phyloP scores from a whole-genome alignment of 208 protist genomes.

The Strigomonas galati region DNA sequence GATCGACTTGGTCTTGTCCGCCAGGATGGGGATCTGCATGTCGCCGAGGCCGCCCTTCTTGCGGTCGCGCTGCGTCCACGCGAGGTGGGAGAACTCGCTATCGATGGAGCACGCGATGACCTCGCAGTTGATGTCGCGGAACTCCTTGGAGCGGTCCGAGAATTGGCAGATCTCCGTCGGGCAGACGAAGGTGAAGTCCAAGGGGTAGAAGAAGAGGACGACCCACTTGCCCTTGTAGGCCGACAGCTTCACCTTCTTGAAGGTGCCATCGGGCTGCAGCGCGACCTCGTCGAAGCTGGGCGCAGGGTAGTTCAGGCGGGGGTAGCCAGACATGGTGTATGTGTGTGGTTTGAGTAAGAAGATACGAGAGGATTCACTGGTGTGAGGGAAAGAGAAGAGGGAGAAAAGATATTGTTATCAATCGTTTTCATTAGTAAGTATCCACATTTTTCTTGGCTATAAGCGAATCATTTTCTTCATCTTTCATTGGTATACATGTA shows the following conservation, averaged over 20 bases:
- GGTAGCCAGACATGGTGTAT: no score
- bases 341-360: no score
- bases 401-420: no score
- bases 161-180: conserved; percentile 96
- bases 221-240: conserved; percentile 93
- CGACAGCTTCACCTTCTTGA: conserved; percentile 91
- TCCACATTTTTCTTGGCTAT: no score
- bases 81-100: conserved; percentile 91
- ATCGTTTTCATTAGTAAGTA: no score
- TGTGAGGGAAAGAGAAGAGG: no score
- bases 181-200: conserved; percentile 97
- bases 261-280: conserved; percentile 92
- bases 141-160: conserved; percentile 84
- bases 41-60: conserved; percentile 94
- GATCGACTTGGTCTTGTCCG: conserved; percentile 91
- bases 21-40: conserved; percentile 93
- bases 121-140: conserved; percentile 72
- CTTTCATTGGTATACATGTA: no score
- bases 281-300: conserved; percentile 89
- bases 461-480: no score
- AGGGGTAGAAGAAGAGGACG: conserved; percentile 93
- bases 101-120: conserved; percentile 88
- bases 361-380: no score
- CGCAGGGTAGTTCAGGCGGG: conserved; percentile 88
- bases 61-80: conserved; percentile 91